Percentiles rank a stretch among this genome's conserved stretches.
Conservation (phyloP, 192 early-diverging fungal genomes). For the Dissophora ornata region DNA sequence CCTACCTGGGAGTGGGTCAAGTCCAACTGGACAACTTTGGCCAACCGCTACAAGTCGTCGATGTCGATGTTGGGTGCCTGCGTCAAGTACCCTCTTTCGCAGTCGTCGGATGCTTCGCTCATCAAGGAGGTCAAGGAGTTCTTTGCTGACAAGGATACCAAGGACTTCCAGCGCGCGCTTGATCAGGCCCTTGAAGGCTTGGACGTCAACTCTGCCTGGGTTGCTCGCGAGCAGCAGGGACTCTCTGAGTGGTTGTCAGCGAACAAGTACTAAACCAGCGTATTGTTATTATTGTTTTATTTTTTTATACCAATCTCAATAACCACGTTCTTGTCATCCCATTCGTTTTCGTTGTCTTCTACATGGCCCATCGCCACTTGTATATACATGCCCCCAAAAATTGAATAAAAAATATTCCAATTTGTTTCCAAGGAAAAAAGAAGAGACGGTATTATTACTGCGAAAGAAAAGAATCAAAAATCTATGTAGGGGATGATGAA, state of each 20-base stretch:
- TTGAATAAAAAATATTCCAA: not conserved
- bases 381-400: too few relatives aligned
- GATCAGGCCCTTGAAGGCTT: slow-evolving; percentile 80
- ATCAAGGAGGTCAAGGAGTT: slow-evolving; percentile 75
- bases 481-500: too few relatives aligned
- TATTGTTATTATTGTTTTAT: too few relatives aligned
- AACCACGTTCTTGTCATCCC: too few relatives aligned
- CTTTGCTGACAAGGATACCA: slow-evolving; percentile 73
- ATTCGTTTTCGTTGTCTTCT: too few relatives aligned
- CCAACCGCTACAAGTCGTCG: slow-evolving; percentile 48
- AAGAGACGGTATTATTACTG: too few relatives aligned
- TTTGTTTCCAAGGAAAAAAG: not conserved
- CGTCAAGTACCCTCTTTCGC: slow-evolving; percentile 54
- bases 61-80: slow-evolving; percentile 51
- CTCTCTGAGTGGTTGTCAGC: slow-evolving; percentile 61
- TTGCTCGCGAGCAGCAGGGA: slow-evolving; percentile 65
- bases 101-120: slow-evolving; percentile 59
- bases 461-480: too few relatives aligned
- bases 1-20: slow-evolving; percentile 77
- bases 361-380: too few relatives aligned
- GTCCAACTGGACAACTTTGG: slow-evolving; percentile 62
- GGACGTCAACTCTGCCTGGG: slow-evolving; percentile 69
- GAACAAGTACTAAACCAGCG: slow-evolving; percentile 52
- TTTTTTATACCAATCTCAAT: too few relatives aligned
- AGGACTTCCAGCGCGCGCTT: slow-evolving; percentile 73